phyloP scores from a whole-genome alignment of 1,284 basidiomycete species.

The Farysia itapuensis region DNA sequence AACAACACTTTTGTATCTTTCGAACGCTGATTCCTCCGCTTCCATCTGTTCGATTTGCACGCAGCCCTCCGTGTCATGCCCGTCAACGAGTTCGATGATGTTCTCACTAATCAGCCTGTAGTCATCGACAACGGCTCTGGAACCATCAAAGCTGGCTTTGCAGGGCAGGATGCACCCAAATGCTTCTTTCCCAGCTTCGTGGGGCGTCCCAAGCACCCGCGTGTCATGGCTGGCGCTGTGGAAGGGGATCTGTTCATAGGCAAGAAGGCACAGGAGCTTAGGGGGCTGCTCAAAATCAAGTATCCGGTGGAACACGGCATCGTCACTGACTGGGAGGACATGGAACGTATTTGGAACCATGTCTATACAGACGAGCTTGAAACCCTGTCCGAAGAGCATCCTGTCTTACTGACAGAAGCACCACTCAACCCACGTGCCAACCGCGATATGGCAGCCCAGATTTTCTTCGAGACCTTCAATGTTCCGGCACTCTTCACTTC shows the following conservation, averaged over 20 bases:
- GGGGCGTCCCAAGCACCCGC: slow-evolving; percentile 56
- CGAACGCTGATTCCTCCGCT: too few relatives aligned
- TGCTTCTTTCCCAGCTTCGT: slow-evolving; percentile 59
- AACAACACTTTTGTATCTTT: too few relatives aligned
- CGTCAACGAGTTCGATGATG: slow-evolving; percentile 55
- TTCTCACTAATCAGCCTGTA: slow-evolving; percentile 60
- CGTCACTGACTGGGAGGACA: slow-evolving; percentile 59
- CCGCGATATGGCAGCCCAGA: slow-evolving; percentile 92
- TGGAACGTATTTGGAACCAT: slow-evolving; percentile 59
- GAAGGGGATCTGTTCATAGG: slow-evolving; percentile 60
- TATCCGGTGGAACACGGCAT: slow-evolving; percentile 60
- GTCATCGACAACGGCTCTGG: slow-evolving; percentile 60
- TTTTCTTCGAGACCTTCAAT: slow-evolving; percentile 98
- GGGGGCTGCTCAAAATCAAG: slow-evolving; percentile 55
- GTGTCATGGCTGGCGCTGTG: slow-evolving; percentile 59
- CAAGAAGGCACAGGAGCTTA: slow-evolving; percentile 53
- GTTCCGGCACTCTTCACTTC: slow-evolving; percentile 96
- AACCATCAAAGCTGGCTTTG: slow-evolving; percentile 59
- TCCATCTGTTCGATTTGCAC: too few relatives aligned
- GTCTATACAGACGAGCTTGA: slow-evolving; percentile 57
- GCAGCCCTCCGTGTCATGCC: too few relatives aligned
- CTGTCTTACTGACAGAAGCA: slow-evolving; percentile 89
- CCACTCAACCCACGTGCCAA: slow-evolving; percentile 89
- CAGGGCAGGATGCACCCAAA: slow-evolving; percentile 57
- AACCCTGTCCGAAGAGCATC: slow-evolving; percentile 69